Evolutionary conservation across 2,329 filamentous ascomycete genomes (phyloP).

Genomic region (Thermothelomyces thermophilus): DNA sequence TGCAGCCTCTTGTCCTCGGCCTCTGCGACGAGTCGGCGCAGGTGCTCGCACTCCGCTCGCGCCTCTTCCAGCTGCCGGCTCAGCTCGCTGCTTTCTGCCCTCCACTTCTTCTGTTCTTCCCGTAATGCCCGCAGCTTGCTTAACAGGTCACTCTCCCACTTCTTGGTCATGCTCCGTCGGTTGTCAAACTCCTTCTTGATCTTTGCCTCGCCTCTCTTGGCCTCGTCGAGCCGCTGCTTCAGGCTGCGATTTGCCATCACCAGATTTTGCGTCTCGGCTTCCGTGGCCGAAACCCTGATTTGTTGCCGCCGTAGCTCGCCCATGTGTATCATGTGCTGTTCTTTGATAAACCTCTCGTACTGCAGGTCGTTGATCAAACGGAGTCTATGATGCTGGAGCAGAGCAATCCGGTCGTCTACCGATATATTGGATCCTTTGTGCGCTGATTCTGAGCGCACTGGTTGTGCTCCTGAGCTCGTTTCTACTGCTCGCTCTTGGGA

Average conservation of each 20-base stretch:
- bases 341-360: conserved; percentile 77
- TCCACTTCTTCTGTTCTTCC: conserved; percentile 64
- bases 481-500: conserved; percentile 43
- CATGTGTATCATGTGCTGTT: conserved; percentile 76
- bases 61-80: conserved; percentile 52
- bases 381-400: conserved; percentile 67
- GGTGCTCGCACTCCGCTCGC: conserved; percentile 54
- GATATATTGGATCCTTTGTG: conserved; percentile 29
- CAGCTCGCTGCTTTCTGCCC: conserved; percentile 49
- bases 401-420: conserved; percentile 38
- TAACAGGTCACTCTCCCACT: conserved; percentile 67
- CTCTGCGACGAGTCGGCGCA: conserved; percentile 59
- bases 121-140: conserved; percentile 59
- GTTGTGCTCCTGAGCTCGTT: conserved; percentile 28
- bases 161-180: conserved; percentile 65
- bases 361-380: conserved; percentile 72
- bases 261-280: conserved; percentile 76
- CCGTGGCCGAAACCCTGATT: conserved; percentile 68
- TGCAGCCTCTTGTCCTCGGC: conserved; percentile 62
- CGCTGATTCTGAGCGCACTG: conserved; percentile 26
- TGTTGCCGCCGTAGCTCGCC: conserved; percentile 69
- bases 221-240: conserved; percentile 65
- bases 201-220: conserved; percentile 62
- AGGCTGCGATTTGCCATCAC: conserved; percentile 69
- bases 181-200: conserved; percentile 66